Evolutionary conservation across 805 yeast species (phyloP).

Genomic region (Saturnispora serradocipensis): DNA sequence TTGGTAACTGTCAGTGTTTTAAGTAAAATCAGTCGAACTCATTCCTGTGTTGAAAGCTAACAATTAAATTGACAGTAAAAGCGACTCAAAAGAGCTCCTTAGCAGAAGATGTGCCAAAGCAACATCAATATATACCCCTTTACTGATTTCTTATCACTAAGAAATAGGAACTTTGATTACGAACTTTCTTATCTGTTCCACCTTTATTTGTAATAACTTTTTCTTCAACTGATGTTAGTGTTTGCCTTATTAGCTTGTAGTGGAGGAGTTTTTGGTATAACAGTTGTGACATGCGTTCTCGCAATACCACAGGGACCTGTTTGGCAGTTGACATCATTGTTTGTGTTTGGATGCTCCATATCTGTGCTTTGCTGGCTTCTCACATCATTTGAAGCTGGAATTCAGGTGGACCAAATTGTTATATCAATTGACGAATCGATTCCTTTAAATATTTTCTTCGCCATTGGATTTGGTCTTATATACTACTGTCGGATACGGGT

Average conservation of each 20-base stretch:
- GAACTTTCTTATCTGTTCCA: neutral
- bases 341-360: neutral
- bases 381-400: neutral
- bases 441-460: conserved; percentile 2
- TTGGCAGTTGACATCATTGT: neutral
- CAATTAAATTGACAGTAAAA: too few species aligned
- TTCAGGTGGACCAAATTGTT: neutral
- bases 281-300: neutral
- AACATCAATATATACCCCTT: neutral
- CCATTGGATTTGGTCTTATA: neutral
- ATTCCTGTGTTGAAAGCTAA: too few species aligned
- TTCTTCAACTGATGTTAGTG: neutral
- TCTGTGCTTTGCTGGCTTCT: conserved; percentile 1
- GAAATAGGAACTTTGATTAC: neutral
- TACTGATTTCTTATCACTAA: neutral
- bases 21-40: too few species aligned
- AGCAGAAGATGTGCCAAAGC: too few species aligned
- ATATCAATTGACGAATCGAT: neutral
- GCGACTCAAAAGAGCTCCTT: too few species aligned
- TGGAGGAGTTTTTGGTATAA: neutral
- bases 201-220: neutral
- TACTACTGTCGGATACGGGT: neutral
- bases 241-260: conserved; percentile 1
- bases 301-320: neutral
- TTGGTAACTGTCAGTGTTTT: too few species aligned